Evolutionary conservation across 2,329 filamentous ascomycete species (phyloP).

Genomic region (Phymatotrichopsis omnivora): DNA sequence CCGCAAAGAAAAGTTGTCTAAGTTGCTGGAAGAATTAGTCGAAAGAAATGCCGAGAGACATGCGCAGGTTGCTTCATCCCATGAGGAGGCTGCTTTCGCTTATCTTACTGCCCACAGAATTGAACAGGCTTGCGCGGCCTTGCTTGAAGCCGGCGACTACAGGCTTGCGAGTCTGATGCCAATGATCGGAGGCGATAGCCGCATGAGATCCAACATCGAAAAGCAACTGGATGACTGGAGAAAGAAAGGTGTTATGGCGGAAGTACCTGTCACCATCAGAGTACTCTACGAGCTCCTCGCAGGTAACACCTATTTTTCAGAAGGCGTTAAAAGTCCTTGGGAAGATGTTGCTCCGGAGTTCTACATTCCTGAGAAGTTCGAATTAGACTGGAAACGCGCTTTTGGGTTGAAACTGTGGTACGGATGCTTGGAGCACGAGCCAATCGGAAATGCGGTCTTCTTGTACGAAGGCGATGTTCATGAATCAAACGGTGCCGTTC

Average conservation of each 20-base stretch:
- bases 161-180: slow-evolving; percentile 76
- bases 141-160: slow-evolving; percentile 66
- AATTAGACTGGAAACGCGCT: slow-evolving; percentile 83
- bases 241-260: slow-evolving; percentile 69
- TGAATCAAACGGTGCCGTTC: slow-evolving; percentile 43
- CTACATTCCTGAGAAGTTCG: slow-evolving; percentile 70
- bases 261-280: slow-evolving; percentile 74
- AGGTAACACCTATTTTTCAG: slow-evolving; percentile 74
- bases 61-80: slow-evolving; percentile 47
- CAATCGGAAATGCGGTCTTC: slow-evolving; percentile 60
- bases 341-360: slow-evolving; percentile 78
- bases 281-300: slow-evolving; percentile 82
- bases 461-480: slow-evolving; percentile 65
- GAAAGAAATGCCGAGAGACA: slow-evolving; percentile 43
- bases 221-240: slow-evolving; percentile 79
- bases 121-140: slow-evolving; percentile 68
- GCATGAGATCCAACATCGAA: slow-evolving; percentile 61
- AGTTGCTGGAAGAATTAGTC: slow-evolving; percentile 57
- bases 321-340: slow-evolving; percentile 63
- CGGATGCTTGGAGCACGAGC: slow-evolving; percentile 56
- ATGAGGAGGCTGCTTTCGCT: slow-evolving; percentile 75
- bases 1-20: slow-evolving; percentile 56
- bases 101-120: slow-evolving; percentile 69
- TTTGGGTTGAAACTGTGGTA: slow-evolving; percentile 92
- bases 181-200: slow-evolving; percentile 64